phyloP scores from a whole-genome alignment of 2,329 filamentous ascomycete species.

The Paradendryphiella salina region DNA sequence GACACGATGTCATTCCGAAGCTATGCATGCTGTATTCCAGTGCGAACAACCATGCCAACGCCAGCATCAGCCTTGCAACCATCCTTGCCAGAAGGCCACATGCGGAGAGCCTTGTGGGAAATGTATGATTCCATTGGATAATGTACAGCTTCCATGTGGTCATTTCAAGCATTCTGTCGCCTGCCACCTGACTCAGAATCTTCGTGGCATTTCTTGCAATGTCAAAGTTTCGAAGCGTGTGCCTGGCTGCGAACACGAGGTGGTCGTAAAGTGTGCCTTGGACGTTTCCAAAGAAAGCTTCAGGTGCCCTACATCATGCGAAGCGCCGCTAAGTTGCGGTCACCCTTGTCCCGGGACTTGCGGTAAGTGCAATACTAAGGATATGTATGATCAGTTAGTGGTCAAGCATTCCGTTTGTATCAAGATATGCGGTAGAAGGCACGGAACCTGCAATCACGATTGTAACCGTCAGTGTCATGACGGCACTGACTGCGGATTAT shows the following conservation, averaged over 20 bases:
- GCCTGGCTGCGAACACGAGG: conserved; percentile 59
- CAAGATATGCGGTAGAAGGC: conserved; percentile 32
- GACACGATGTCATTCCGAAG: conserved; percentile 36
- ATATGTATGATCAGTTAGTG: conserved; percentile 21
- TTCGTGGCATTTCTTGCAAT: conserved; percentile 53
- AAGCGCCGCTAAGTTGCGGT: conserved; percentile 56
- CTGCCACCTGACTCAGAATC: conserved; percentile 11
- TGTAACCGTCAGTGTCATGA: conserved; percentile 33
- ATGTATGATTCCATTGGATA: conserved; percentile 23
- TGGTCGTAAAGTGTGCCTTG: conserved; percentile 55
- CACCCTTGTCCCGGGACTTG: conserved; percentile 60
- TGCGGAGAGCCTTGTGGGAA: conserved; percentile 37
- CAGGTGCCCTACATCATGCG: conserved; percentile 57
- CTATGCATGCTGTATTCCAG: conserved; percentile 33
- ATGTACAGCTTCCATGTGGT: conserved; percentile 36
- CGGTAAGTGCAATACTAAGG: conserved; percentile 51
- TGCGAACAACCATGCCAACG: conserved; percentile 35
- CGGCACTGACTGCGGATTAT: conserved; percentile 32
- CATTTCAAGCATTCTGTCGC: conserved; percentile 26
- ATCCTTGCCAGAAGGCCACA: conserved; percentile 33
- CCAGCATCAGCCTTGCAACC: conserved; percentile 28
- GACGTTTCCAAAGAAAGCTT: conserved; percentile 52
- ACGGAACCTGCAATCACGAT: conserved; percentile 36
- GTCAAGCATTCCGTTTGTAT: conserved; percentile 24
- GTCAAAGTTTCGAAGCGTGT: conserved; percentile 54